Evolutionary conservation across 164 flowering plant species (phyloP).

Genomic region (Dillenia turbinata): DNA sequence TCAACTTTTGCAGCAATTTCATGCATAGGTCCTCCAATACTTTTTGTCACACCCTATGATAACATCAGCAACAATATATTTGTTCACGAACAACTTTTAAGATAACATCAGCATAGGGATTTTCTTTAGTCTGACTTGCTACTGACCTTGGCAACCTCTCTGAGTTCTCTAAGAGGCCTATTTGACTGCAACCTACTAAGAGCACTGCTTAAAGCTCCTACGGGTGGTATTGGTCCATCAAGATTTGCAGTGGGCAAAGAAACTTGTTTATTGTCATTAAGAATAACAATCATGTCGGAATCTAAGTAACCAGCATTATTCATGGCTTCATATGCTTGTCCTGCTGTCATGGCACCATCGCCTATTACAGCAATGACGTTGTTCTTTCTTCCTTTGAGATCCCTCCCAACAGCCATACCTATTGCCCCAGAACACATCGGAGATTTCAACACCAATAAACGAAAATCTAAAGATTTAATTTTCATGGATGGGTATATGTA

Average conservation of each 20-base stretch:
- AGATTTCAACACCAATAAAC: background rate
- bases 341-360: slow-evolving; percentile 99
- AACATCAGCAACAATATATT: background rate
- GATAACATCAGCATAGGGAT: slow-evolving; percentile 4
- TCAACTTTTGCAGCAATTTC: slow-evolving; percentile 93
- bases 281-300: slow-evolving; percentile 93
- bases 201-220: slow-evolving; percentile 96
- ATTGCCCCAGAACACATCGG: slow-evolving; percentile 17
- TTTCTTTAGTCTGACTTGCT: background rate
- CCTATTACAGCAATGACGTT: slow-evolving; percentile 89
- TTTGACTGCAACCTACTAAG: slow-evolving; percentile 89
- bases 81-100: no score
- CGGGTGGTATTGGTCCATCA: slow-evolving; percentile 92
- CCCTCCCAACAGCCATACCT: slow-evolving; percentile 99
- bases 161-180: slow-evolving; percentile 84
- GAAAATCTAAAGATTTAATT: background rate
- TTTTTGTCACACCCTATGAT: slow-evolving; percentile 88
- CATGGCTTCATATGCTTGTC: slow-evolving; percentile 99
- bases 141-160: slow-evolving; percentile 94
- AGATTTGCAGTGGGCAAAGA: slow-evolving; percentile 91
- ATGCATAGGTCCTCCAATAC: slow-evolving; percentile 86
- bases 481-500: background rate
- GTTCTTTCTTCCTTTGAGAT: slow-evolving; percentile 77
- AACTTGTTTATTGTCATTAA: slow-evolving; percentile 95
- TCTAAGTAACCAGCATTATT: slow-evolving; percentile 98